These are phyloP conservation scores for Pterocarpus santalinus DNA, from an alignment of 306 rosid genomes.

Conservation along the genomic window DNA sequence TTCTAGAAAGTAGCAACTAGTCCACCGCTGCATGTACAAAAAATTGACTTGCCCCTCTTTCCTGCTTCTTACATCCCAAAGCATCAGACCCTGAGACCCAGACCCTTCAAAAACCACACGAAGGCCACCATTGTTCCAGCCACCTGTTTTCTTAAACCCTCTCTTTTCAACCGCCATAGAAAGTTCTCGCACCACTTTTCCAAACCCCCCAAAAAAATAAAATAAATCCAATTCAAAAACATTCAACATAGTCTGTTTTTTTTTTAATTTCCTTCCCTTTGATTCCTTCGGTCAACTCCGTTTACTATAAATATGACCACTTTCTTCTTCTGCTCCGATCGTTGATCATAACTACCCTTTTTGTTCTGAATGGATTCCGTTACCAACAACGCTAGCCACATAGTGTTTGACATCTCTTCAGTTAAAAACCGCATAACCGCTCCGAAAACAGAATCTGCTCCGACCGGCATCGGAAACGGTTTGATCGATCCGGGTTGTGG, in stretches of 20 bases:
- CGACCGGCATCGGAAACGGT: neutral
- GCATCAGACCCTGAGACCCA: too few species aligned
- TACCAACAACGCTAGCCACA: neutral
- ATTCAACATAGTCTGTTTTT: constrained; percentile 29
- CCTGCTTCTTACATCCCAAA: too few species aligned
- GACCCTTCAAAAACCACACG: too few species aligned
- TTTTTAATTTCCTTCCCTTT: neutral
- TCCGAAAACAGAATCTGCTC: neutral
- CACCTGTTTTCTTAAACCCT: too few species aligned
- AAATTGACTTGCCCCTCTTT: too few species aligned
- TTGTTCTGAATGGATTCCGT: constrained; percentile 11
- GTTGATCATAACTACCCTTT: neutral
- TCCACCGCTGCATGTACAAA: neutral
- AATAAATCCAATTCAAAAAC: neutral
- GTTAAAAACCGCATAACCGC: neutral
- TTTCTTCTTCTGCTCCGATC: neutral
- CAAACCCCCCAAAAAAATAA: too few species aligned
- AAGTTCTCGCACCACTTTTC: too few species aligned
- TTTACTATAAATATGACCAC: constrained; percentile 46
- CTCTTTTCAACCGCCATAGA: too few species aligned
- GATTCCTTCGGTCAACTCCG: constrained; percentile 44
- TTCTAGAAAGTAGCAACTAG: constrained; percentile 24
- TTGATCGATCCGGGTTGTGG: constrained; percentile 1
- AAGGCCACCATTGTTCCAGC: too few species aligned
- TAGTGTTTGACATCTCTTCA: neutral